Evolutionary conservation across 2,329 filamentous ascomycete genomes (phyloP).

Genomic region (Sordariomycetes sp.): DNA sequence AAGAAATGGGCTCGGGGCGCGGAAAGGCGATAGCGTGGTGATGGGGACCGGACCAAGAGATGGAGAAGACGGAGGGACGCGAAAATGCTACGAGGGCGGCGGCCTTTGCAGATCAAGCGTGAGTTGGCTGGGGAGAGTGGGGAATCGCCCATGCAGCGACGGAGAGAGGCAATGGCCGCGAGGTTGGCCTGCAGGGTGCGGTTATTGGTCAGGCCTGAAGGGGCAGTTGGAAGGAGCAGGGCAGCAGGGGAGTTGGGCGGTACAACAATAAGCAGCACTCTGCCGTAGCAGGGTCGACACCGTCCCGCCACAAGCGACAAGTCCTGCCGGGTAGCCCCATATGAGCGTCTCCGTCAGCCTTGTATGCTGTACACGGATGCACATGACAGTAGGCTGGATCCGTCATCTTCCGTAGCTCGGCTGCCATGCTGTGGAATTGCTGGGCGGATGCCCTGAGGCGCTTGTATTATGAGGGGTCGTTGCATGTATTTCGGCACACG

Average conservation of each 20-base stretch:
- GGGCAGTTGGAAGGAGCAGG: neutral
- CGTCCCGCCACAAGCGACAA: neutral
- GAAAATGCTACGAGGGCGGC: neutral
- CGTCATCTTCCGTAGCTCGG: neutral
- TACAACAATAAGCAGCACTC: neutral
- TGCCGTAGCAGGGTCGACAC: neutral
- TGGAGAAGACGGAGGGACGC: neutral
- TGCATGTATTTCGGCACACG: neutral
- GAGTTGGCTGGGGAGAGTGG: neutral
- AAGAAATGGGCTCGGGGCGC: conserved; percentile 3
- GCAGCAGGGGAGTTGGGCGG: neutral
- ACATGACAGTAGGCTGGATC: neutral
- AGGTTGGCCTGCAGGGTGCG: neutral
- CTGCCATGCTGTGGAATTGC: neutral
- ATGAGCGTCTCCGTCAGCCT: neutral
- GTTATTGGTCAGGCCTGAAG: neutral
- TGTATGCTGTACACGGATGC: neutral
- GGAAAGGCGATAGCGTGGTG: conserved; percentile 2
- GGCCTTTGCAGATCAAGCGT: neutral
- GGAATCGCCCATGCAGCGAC: neutral
- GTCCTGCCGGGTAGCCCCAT: neutral
- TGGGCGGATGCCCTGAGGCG: neutral
- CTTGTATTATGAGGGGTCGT: neutral
- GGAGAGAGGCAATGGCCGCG: neutral
- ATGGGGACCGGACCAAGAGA: neutral